Evolutionary conservation across 306 rosid genomes (phyloP).

Genomic region (Abrus precatorius): DNA sequence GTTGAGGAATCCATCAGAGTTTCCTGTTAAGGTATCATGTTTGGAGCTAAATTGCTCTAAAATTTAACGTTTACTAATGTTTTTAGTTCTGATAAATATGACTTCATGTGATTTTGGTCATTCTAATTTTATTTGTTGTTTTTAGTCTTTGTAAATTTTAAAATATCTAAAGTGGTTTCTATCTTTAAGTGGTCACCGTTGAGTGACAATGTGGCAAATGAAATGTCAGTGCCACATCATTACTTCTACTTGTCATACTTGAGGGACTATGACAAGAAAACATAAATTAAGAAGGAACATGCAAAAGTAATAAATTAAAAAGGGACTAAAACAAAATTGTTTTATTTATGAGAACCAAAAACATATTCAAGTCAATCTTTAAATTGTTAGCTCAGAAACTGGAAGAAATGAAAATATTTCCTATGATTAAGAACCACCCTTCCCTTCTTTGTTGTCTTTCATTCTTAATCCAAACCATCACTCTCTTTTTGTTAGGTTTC

Average conservation of each 20-base stretch:
- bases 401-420: neutral
- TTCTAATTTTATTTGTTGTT: neutral
- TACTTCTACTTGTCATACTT: neutral
- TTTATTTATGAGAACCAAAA: neutral
- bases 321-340: neutral
- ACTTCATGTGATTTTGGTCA: neutral
- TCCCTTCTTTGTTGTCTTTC: neutral
- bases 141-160: too few species aligned
- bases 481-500: neutral
- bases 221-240: neutral
- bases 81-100: neutral
- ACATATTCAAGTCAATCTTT: neutral
- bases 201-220: neutral
- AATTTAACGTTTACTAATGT: neutral
- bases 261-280: neutral
- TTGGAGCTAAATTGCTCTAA: slow-evolving; percentile 40
- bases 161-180: too few species aligned
- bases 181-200: too few species aligned
- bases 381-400: neutral
- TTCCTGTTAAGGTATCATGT: slow-evolving; percentile 75
- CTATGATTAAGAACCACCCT: neutral
- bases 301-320: too few species aligned
- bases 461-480: neutral
- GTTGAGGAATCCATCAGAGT: slow-evolving; percentile 82
- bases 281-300: neutral